Evolutionary conservation across 2,329 filamentous ascomycete species (phyloP).

Genomic region (Pyrenophora teres): DNA sequence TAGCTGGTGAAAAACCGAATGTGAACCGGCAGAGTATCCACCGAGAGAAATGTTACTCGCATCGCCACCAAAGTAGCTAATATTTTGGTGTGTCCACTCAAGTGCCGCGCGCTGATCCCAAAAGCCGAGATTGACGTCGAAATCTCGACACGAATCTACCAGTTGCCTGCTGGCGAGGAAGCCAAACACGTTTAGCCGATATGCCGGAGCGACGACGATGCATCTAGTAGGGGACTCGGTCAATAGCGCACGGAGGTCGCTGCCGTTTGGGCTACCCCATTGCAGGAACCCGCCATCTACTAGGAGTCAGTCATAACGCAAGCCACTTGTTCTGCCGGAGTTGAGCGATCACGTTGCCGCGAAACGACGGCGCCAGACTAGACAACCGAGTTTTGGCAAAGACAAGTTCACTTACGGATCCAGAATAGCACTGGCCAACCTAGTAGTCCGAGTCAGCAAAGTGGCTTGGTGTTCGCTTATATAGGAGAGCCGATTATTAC

Average conservation of each 20-base stretch:
- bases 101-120: slow-evolving; percentile 62
- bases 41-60: slow-evolving; percentile 57
- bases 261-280: slow-evolving; percentile 57
- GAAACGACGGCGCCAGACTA: slow-evolving; percentile 6
- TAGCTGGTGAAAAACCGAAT: slow-evolving; percentile 62
- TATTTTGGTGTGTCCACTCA: slow-evolving; percentile 60
- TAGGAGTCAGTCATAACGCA: slow-evolving; percentile 4
- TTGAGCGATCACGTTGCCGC: background rate
- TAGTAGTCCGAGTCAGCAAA: slow-evolving; percentile 14
- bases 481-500: slow-evolving; percentile 12
- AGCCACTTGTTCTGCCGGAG: slow-evolving; percentile 1
- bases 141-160: slow-evolving; percentile 40
- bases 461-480: background rate
- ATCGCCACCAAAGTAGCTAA: slow-evolving; percentile 58
- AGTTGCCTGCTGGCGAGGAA: slow-evolving; percentile 60
- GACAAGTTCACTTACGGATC: slow-evolving; percentile 52
- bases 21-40: slow-evolving; percentile 62
- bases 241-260: slow-evolving; percentile 53
- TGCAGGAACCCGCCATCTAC: slow-evolving; percentile 62
- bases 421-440: slow-evolving; percentile 65
- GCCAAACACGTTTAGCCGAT: slow-evolving; percentile 61
- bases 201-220: slow-evolving; percentile 61
- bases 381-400: background rate
- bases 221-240: slow-evolving; percentile 53
- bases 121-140: slow-evolving; percentile 58